Percentiles rank a stretch among this genome's conserved stretches.
Evolutionary conservation across 2,329 filamentous ascomycete genomes (phyloP).

Genomic region (Trichophyton verrucosum): DNA sequence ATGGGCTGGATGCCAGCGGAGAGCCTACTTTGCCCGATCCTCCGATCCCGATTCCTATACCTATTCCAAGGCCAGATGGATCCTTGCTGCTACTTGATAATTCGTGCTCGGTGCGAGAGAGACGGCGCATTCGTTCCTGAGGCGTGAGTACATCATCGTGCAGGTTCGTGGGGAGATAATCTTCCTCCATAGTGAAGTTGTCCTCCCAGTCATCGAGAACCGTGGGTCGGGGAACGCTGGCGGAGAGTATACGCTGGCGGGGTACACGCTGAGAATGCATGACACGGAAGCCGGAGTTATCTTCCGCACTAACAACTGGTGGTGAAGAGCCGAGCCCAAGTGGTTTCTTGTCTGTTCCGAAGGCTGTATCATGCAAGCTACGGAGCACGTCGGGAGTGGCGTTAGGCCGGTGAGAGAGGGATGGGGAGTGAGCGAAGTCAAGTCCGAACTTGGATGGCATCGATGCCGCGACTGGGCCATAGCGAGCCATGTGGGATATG

Average conservation of each 20-base stretch:
- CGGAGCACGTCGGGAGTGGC: conserved; percentile 53
- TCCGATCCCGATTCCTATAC: conserved; percentile 25
- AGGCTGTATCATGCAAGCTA: conserved; percentile 54
- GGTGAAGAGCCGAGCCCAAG: conserved; percentile 45
- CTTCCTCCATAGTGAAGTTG: conserved; percentile 72
- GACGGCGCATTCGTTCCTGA: conserved; percentile 47
- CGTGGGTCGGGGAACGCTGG: conserved; percentile 44
- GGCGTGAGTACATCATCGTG: conserved; percentile 52
- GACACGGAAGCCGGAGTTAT: conserved; percentile 50
- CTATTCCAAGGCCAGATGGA: conserved; percentile 33
- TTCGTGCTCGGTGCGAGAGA: conserved; percentile 47
- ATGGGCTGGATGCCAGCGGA: conserved; percentile 47
- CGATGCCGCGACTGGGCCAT: conserved; percentile 81
- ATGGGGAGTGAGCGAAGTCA: conserved; percentile 58
- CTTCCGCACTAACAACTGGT: conserved; percentile 50
- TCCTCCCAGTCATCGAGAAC: conserved; percentile 48
- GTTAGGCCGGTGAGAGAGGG: conserved; percentile 49
- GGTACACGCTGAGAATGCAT: conserved; percentile 55
- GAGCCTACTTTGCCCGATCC: conserved; percentile 42
- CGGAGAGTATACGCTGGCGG: conserved; percentile 45
- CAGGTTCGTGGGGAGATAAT: conserved; percentile 63
- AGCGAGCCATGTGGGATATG: conserved; percentile 79
- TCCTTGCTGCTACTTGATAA: conserved; percentile 35
- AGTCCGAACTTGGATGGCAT: conserved; percentile 85
- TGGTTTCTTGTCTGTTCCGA: conserved; percentile 56